phyloP scores from a whole-genome alignment of 2,329 filamentous ascomycete species.

The Clarireedia sp. region DNA sequence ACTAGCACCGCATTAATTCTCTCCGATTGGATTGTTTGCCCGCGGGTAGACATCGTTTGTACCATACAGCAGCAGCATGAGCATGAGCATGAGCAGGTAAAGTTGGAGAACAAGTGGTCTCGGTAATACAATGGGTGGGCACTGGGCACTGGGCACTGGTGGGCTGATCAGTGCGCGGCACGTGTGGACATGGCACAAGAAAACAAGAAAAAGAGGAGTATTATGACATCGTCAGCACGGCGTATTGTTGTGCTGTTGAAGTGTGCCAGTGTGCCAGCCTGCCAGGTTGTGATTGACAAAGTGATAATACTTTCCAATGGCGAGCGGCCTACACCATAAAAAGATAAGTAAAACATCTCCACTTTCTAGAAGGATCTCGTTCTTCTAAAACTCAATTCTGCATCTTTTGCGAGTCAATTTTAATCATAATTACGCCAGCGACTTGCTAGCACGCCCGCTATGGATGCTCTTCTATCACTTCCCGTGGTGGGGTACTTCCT shows the following conservation, averaged over 20 bases:
- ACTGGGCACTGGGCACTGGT: too few relatives aligned
- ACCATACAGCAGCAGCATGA: too few relatives aligned
- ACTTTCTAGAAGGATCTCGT: background rate
- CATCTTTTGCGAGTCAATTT: background rate
- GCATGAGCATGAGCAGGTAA: too few relatives aligned
- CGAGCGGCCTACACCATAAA: too few relatives aligned
- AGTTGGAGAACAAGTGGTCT: too few relatives aligned
- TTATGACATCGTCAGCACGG: background rate
- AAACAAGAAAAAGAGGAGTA: background rate
- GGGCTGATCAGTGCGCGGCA: background rate
- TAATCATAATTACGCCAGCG: too few relatives aligned
- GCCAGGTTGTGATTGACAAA: background rate
- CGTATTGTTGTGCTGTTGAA: background rate
- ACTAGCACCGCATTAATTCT: too few relatives aligned
- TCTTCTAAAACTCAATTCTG: background rate
- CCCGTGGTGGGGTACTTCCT: constrained; percentile 63
- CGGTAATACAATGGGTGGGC: too few relatives aligned
- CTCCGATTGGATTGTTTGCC: too few relatives aligned
- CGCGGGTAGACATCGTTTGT: too few relatives aligned
- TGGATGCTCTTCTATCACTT: constrained; percentile 64
- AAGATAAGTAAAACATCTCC: too few relatives aligned
- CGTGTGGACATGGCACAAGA: background rate
- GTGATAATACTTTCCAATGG: background rate
- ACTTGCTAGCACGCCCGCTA: constrained; percentile 19
- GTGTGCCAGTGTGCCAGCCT: too few relatives aligned